phyloP scores from a whole-genome alignment of 2,329 filamentous ascomycete species.

The Trichoderma semiorbis region DNA sequence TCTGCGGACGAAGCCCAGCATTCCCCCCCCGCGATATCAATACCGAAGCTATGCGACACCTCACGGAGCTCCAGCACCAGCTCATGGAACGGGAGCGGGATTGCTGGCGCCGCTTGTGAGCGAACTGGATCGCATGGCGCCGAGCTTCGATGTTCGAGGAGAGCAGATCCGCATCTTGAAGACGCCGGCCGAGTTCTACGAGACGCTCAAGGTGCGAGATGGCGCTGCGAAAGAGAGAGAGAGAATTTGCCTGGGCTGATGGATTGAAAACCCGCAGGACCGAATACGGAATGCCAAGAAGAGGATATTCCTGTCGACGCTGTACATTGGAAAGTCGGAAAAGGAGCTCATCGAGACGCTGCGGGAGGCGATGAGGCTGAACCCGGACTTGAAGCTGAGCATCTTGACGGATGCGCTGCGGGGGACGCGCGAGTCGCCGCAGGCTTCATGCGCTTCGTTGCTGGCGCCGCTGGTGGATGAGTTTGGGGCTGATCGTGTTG shows the following conservation, averaged over 20 bases:
- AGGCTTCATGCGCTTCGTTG: slow-evolving; percentile 82
- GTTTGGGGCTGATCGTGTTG: slow-evolving; percentile 79
- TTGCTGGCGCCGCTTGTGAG: slow-evolving; percentile 53
- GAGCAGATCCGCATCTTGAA: slow-evolving; percentile 76
- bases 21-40: slow-evolving; percentile 33
- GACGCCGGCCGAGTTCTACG: slow-evolving; percentile 85
- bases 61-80: slow-evolving; percentile 28
- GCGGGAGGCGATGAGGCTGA: slow-evolving; percentile 67
- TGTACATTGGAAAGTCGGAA: slow-evolving; percentile 95
- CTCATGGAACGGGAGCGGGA: slow-evolving; percentile 29
- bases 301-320: slow-evolving; percentile 87
- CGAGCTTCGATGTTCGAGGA: slow-evolving; percentile 81
- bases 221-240: background rate
- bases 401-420: slow-evolving; percentile 89
- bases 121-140: slow-evolving; percentile 84
- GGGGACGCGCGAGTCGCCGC: slow-evolving; percentile 84
- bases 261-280: slow-evolving; percentile 42
- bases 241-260: background rate
- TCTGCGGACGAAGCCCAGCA: slow-evolving; percentile 28
- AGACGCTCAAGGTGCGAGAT: slow-evolving; percentile 72
- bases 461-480: slow-evolving; percentile 79
- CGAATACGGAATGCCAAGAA: slow-evolving; percentile 78
- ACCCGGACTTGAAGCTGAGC: slow-evolving; percentile 75
- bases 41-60: slow-evolving; percentile 41
- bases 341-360: slow-evolving; percentile 80